These are phyloP conservation scores for Piloderma croceum DNA, from an alignment of 768 basidiomycete genomes.

Conservation along the genomic window DNA sequence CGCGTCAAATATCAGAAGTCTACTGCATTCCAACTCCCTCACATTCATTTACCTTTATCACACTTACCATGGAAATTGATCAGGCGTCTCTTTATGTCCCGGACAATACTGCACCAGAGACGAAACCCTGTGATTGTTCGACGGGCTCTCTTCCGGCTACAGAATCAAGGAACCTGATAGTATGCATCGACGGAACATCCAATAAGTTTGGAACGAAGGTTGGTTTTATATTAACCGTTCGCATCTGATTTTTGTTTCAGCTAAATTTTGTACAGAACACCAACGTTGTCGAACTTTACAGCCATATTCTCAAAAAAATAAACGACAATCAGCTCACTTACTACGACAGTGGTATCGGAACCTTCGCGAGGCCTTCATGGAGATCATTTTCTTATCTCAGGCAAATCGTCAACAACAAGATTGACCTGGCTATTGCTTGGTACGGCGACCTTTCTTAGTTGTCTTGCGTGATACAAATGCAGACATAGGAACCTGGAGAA, in stretches of 20 bases:
- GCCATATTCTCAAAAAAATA: constrained; percentile 14
- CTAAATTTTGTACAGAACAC: no score
- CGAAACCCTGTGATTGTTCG: no score
- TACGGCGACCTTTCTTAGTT: background rate
- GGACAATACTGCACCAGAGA: no score
- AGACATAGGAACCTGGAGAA: constrained; percentile 18
- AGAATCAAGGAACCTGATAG: constrained; percentile 21
- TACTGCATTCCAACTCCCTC: no score
- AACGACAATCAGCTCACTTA: constrained; percentile 21
- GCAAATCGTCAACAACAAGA: constrained; percentile 8
- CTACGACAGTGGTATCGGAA: constrained; percentile 31
- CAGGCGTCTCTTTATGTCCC: no score
- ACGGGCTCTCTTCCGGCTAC: no score
- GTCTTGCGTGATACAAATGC: background rate
- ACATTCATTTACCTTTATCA: no score
- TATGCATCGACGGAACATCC: constrained; percentile 38
- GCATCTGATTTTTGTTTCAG: no score
- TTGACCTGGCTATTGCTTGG: constrained; percentile 18
- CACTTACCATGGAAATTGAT: no score
- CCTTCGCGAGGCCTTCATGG: constrained; percentile 20
- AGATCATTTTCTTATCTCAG: constrained; percentile 9
- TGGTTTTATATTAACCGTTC: constrained; percentile 10
- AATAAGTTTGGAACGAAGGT: constrained; percentile 34
- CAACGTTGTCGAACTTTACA: constrained; percentile 28
- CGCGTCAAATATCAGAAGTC: no score